Base-by-base conservation (phyloP, 257 asterid genomes). In the Solanum pinnatisectum region DNA sequence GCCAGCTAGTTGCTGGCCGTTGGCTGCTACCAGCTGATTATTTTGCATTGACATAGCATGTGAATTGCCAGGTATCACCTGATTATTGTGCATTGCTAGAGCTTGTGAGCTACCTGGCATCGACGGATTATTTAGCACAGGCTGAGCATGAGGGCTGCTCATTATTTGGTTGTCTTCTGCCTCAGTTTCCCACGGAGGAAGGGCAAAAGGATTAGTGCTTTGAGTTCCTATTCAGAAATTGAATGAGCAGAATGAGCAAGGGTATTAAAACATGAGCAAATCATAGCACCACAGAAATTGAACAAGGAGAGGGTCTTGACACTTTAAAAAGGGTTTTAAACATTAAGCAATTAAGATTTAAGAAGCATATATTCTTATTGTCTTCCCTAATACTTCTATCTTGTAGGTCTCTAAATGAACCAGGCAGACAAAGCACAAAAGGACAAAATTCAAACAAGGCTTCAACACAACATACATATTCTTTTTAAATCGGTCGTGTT, bases 151-250 rank as follows among this genome's bases (percentile, higher is more conserved):
- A 32, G 84, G 88, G 49, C 90, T 89, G 44, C 83, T 87, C 36
- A 90, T 52, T 37, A 91, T 90, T 85, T 90, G 90, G 89, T 88
- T 74, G 84, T 72, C 98, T 22, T 90, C 37, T 39, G 93, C 71
- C 89, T 94, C 96, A 63, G 91, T 93, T 91, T 97, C 99, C 99
- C 99, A 97, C 8, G 99, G 99, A 32, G 99, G 99, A 42, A 98
- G 98, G 76, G 98, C 98, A 56, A 95, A 83, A 12, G 96, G 86
- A 73, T 87, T 90, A 32, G 92, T 88, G 84, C 91, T 90, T 87
- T 93, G 92, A 79, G 89, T 91, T 37, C 96, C 98, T 95, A 88
- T 18, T 87, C 81, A 84, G 72, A 68, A 86, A 81, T 88, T 23
- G 12, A 46, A 77, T 36, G 22, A 84, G 65, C 12, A 33, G 67